A percentile compares a stretch with the other conserved stretches of the same genome.
phyloP scores from a whole-genome alignment of 768 basidiomycete species.

The Phylloporus sp. region DNA sequence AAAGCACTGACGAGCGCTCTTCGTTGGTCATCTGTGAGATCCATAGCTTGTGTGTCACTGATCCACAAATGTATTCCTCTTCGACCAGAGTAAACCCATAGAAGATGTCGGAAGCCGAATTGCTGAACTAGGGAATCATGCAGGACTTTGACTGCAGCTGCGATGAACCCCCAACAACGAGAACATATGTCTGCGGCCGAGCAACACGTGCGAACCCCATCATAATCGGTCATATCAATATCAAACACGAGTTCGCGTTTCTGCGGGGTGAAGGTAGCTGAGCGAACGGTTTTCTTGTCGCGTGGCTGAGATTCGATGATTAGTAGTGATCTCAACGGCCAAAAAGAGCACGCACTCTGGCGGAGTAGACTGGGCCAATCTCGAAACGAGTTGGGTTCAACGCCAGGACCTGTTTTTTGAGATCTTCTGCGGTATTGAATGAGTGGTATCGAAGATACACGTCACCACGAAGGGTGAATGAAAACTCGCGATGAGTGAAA shows the following conservation, averaged over 20 bases:
- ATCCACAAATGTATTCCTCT: constrained; percentile 99
- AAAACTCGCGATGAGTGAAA: constrained; percentile 93
- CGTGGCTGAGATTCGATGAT: constrained; percentile 53
- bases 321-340: neutral
- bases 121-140: constrained; percentile 78
- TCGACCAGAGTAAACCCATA: constrained; percentile 99
- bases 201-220: constrained; percentile 92
- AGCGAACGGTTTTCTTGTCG: constrained; percentile 80
- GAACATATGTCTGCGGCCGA: constrained; percentile 86
- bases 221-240: constrained; percentile 99
- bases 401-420: constrained; percentile 83
- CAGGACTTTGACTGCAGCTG: constrained; percentile 85
- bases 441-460: constrained; percentile 95
- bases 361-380: constrained; percentile 92
- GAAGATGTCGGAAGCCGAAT: constrained; percentile 84
- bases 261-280: constrained; percentile 64
- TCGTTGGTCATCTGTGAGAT: constrained; percentile 87
- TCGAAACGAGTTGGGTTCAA: constrained; percentile 93
- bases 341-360: constrained; percentile 55
- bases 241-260: constrained; percentile 96
- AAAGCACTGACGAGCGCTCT: constrained; percentile 83
- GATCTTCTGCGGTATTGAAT: constrained; percentile 78
- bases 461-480: constrained; percentile 88
- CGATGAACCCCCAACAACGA: constrained; percentile 93
- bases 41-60: constrained; percentile 83